phyloP scores from a whole-genome alignment of 169 alveolate genomes.

The Plasmodium berghei region DNA sequence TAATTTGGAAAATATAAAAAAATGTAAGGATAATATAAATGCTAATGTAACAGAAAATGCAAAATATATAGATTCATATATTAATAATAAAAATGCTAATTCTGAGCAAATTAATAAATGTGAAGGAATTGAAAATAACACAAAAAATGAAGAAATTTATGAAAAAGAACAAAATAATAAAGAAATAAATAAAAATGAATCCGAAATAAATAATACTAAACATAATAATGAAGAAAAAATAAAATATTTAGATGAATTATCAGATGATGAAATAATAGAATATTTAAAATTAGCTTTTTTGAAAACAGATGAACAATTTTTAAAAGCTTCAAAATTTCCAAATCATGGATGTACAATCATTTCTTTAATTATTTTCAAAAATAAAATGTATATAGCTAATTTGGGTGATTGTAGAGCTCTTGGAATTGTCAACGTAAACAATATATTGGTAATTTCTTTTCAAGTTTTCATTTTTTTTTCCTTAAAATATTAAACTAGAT shows the following conservation, averaged over 20 bases:
- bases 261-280: constrained; percentile 69
- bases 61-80: background rate
- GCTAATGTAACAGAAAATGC: background rate
- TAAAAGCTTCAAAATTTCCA: constrained; percentile 56
- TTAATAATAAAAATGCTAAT: background rate
- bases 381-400: constrained; percentile 70
- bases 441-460: constrained; percentile 18
- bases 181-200: background rate
- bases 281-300: constrained; percentile 52
- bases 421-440: constrained; percentile 51
- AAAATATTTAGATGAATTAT: constrained; percentile 41
- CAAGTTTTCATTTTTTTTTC: no score
- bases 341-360: constrained; percentile 69
- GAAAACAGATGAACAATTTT: constrained; percentile 69
- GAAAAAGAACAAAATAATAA: background rate
- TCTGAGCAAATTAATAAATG: background rate
- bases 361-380: constrained; percentile 42
- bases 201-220: background rate
- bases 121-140: background rate
- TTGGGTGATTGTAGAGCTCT: constrained; percentile 76
- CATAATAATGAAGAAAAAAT: constrained; percentile 1
- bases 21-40: background rate
- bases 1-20: background rate
- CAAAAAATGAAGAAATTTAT: background rate
- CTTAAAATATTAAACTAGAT: background rate